Evolutionary conservation across 495 filamentous ascomycete genomes (phyloP), one percentile per base, ranked within the genome.

Genomic region (Aspergillus sclerotiicarbonarius): DNA sequence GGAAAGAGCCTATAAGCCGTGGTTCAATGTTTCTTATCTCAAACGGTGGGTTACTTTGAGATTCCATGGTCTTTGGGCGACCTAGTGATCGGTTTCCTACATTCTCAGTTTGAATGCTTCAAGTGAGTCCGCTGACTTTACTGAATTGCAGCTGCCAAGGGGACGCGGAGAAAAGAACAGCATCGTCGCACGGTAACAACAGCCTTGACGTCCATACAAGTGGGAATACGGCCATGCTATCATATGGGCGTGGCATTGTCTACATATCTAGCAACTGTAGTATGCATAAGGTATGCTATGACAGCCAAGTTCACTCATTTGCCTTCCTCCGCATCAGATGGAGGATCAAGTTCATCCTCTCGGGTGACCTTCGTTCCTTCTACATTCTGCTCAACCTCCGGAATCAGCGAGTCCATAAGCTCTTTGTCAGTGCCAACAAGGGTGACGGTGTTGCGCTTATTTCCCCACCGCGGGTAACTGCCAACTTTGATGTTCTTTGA

Each of bases 401-500:
- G 57, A 18, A 87, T 71, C 62, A 90, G 58, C 5, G 72, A 74
- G 60, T 89, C 85, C 69, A 90, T 79, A 56, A 73, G 84, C 13
- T 76, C 84, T 62, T 80, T 73, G 59, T 90, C 84, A 10, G 71
- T 80, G 12, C 94, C 94, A 16, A 96, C 92, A 25, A 98, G 76
- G 21, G 94, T 98, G 30, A 98, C 90, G 0, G 91, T 92, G 68
- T 98, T 98, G 29, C 81, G 80, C 64, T 84, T 84, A 78, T 89
- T 93, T 0, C 87, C 90, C 94, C 92, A 96, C 48, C 90, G 77
- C 20, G 94, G 94, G 74, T 98, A 98, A 67, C 90, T 95, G 8
- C 94, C 94, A n/a, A 98, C 90, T 75, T 97, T 97, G 53, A 98
- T 81, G 0, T 90, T 90, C 60, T 81, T 81, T 0, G 82, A 71